Base-by-base conservation (phyloP, 1,139 yeast species). In the Kurtzmaniella natalensis region DNA sequence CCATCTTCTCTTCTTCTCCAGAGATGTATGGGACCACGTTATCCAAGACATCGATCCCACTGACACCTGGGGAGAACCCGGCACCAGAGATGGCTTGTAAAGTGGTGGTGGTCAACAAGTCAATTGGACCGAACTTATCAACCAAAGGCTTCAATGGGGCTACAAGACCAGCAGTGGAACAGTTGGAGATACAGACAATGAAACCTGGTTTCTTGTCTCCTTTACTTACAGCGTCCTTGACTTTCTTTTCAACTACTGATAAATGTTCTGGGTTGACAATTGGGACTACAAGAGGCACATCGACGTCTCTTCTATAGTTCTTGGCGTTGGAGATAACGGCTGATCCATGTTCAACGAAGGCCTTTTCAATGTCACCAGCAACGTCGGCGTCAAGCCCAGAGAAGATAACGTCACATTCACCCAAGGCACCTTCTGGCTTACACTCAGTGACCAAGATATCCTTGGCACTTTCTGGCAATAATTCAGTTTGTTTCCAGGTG, bases 21-120 rank as follows among this genome's bases (percentile, higher is more conserved):
- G 92, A 74, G 53, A 92, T 92, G 70, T 69, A 89, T 31, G 99
- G 99, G 37, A 92, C 87, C 47, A 92, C 74, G 65, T 92, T 92
- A 64, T 92, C 99, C 51, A 92, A 72, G 35, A 92, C 80, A 55
- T 92, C 97, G 63, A 92, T 89, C 41, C 95, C 94, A 18, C 96
- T 78, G 35, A 89, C 95, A 57, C 99, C 99, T 30, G 99, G 99
- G 10, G 96, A 85, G 61, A 86, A 92, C 2, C 99, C 99, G 18
- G 95, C 98, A 47, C 99, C 99, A 7, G 97, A 88, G 44, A 92
- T 86, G 29, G 98, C 98, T 61, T 92, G 99, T 61, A 92, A 64
- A 13, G 98, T 92, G 38, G 97, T 88, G 34, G 95, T 78, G 22
- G 95, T 81, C 50, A 89, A 74, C 21, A 81, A 74, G 41, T 86